phyloP scores from a whole-genome alignment of 345 rosid genomes.

The Ceriops decandra region DNA sequence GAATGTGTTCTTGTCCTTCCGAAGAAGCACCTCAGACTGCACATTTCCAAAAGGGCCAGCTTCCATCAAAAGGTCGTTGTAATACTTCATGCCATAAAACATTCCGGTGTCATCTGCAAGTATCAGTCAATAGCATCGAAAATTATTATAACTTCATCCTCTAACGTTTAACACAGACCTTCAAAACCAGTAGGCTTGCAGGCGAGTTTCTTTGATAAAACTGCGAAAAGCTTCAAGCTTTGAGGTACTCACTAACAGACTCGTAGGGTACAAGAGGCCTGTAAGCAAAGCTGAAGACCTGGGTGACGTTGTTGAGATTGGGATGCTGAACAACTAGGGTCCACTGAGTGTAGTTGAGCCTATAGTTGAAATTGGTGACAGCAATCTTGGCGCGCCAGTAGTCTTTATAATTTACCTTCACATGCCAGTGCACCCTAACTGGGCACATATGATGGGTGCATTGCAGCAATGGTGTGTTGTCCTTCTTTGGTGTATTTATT shows the following conservation, averaged over 20 bases:
- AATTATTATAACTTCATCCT: not conserved
- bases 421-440: slow-evolving; percentile 59
- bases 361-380: slow-evolving; percentile 54
- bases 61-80: slow-evolving; percentile 87
- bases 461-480: slow-evolving; percentile 50
- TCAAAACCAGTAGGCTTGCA: not conserved
- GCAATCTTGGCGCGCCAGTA: slow-evolving; percentile 65
- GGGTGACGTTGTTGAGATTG: slow-evolving; percentile 55
- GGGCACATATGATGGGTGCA: slow-evolving; percentile 75
- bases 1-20: slow-evolving; percentile 68
- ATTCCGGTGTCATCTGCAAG: slow-evolving; percentile 83
- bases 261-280: slow-evolving; percentile 48
- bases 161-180: not conserved
- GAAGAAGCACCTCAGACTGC: slow-evolving; percentile 80
- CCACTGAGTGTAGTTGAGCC: slow-evolving; percentile 60
- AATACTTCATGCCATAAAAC: slow-evolving; percentile 77
- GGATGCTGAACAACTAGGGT: slow-evolving; percentile 64
- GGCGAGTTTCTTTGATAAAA: slow-evolving; percentile 5
- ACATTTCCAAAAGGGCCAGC: slow-evolving; percentile 86
- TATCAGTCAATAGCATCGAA: slow-evolving; percentile 5
- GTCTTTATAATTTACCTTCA: slow-evolving; percentile 53
- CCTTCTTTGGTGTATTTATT: slow-evolving; percentile 52
- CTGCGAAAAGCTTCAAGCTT: not conserved
- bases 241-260: slow-evolving; percentile 45
- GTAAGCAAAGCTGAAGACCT: slow-evolving; percentile 60